phyloP scores from a whole-genome alignment of 2,329 filamentous ascomycete genomes.

The Beauveria sp. region DNA sequence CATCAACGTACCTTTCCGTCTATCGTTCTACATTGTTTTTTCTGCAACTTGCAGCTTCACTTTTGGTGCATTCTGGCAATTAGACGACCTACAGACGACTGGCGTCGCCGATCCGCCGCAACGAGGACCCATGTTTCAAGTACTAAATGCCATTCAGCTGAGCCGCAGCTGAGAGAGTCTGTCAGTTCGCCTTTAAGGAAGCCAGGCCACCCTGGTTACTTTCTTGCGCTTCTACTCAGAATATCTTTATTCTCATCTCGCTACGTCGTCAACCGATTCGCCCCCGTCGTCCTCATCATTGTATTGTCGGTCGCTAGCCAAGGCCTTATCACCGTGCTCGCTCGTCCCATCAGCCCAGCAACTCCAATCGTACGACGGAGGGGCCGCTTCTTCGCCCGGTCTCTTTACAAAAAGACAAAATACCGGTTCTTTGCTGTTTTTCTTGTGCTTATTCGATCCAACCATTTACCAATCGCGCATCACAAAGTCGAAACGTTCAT shows the following conservation, averaged over 20 bases:
- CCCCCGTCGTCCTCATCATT: background rate
- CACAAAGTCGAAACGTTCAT: background rate
- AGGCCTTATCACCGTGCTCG: background rate
- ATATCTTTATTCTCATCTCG: background rate
- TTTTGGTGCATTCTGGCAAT: background rate
- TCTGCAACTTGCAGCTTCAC: background rate
- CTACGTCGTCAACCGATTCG: background rate
- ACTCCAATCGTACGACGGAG: background rate
- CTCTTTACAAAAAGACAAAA: background rate
- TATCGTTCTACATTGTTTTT: too few species aligned
- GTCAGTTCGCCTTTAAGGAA: background rate
- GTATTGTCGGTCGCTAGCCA: background rate
- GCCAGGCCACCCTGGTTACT: background rate
- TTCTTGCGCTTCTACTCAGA: background rate
- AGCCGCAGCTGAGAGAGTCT: constrained; percentile 7
- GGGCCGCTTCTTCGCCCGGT: background rate
- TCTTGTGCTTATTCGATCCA: background rate
- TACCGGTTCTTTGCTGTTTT: background rate
- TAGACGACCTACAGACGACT: background rate
- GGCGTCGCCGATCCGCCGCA: background rate
- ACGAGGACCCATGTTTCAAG: background rate
- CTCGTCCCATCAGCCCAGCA: background rate
- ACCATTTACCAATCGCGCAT: background rate
- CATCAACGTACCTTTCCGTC: background rate
- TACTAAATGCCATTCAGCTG: background rate